phyloP scores from a whole-genome alignment of 2,329 filamentous ascomycete genomes.

The Fusarium sp. region DNA sequence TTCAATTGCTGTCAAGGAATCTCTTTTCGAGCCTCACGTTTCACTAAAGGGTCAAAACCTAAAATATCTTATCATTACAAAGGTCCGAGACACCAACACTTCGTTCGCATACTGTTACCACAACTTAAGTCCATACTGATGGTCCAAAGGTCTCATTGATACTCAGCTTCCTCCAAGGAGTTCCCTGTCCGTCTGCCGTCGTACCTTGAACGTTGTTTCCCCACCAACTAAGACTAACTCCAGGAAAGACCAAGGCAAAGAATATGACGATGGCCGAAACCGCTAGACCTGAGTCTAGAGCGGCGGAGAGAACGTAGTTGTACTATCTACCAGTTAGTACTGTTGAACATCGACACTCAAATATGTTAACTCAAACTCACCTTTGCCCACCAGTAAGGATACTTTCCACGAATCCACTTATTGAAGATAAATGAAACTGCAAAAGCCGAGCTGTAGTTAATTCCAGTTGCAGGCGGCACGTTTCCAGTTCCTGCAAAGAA shows the following conservation, averaged over 20 bases:
- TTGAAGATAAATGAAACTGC: slow-evolving; percentile 2
- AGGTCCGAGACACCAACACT: too few species aligned
- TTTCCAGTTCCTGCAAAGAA: background rate
- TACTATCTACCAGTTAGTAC: background rate
- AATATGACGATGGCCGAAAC: slow-evolving; percentile 1
- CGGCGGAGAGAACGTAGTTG: background rate
- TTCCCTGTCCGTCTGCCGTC: background rate
- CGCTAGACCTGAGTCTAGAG: background rate
- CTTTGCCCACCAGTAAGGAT: slow-evolving; percentile 3
- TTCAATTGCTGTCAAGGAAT: background rate
- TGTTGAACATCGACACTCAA: accelerated
- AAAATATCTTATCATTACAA: background rate
- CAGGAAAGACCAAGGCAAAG: background rate
- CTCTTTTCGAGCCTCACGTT: too few species aligned
- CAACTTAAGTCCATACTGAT: background rate
- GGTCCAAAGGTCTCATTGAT: background rate
- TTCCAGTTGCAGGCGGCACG: background rate
- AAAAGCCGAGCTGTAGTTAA: background rate
- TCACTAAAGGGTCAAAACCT: too few species aligned
- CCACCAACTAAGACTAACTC: background rate
- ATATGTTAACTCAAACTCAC: background rate
- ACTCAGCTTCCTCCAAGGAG: background rate
- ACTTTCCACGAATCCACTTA: slow-evolving; percentile 2
- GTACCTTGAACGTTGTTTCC: background rate
- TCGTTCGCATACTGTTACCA: too few species aligned